phyloP scores from a whole-genome alignment of 202 grass and related monocot genomes.

The Cymbopogon flexuosus region DNA sequence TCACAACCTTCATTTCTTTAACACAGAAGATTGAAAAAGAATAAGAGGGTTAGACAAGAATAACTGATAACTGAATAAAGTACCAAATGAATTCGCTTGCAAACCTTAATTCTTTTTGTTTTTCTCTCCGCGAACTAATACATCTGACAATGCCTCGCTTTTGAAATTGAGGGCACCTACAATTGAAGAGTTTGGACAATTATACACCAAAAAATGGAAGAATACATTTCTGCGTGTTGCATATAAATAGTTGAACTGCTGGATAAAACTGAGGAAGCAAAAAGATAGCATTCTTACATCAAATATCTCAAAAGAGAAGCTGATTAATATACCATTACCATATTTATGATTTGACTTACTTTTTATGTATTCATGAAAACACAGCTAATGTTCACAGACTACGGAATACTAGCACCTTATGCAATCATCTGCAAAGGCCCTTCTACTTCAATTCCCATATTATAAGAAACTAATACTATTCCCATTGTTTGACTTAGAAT shows the following conservation, averaged over 20 bases:
- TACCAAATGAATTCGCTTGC: background rate
- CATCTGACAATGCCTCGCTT: slow-evolving; percentile 15
- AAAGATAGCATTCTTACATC: background rate
- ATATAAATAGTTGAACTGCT: background rate
- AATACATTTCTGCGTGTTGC: background rate
- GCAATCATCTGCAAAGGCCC: background rate
- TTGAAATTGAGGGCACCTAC: background rate
- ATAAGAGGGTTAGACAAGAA: background rate
- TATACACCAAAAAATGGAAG: background rate
- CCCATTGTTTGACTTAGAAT: too few relatives aligned
- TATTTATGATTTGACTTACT: too few relatives aligned
- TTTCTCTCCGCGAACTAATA: slow-evolving; percentile 20
- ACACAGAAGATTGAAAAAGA: background rate
- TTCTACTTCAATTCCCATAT: too few relatives aligned
- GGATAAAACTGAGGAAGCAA: background rate
- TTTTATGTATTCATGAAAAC: background rate
- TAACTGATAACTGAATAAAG: background rate
- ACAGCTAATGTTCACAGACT: background rate
- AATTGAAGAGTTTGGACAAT: background rate
- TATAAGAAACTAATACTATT: too few relatives aligned
- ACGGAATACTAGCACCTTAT: background rate
- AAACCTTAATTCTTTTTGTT: background rate
- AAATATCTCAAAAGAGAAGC: background rate
- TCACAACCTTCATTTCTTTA: background rate
- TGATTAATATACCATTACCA: background rate